Base-by-base conservation (phyloP, 768 basidiomycete genomes). In the Phallus indusiatus region DNA sequence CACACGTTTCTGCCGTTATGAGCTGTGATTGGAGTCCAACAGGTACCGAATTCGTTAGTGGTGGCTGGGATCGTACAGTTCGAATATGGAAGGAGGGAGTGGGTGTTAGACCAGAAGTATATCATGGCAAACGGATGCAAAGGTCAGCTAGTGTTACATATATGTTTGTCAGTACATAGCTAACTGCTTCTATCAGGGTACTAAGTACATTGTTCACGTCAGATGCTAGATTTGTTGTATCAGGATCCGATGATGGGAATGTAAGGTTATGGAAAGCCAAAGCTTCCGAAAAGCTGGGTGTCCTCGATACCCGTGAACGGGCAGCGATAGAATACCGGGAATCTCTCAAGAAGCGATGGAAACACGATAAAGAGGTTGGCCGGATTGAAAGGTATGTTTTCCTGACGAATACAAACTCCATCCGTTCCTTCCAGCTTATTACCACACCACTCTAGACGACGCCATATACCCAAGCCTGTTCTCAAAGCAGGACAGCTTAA, bases 61-160 rank as follows among this genome's bases (percentile, higher is more conserved):
- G 96, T 11, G 89, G 91, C 1, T 98, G 95, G 86, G 96, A 99
- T 70, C 81, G 94, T 49, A 97, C 94, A 1, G 79, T 97, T 49
- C 77, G 94, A 60, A 81, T 98, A 70, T 99, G 95, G 95, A 85
- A 85, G 64, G 85, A 91, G 64, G 90, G 88, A 24, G 81, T 78
- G 47, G 94, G 94, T 0, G 82, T 82, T 33, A 78, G 79, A 7
- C 82, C 88, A 16, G 95, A 98, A 69, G 86, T 94, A 7, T 99
- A 98, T 68, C 95, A 98, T 71, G 95, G 94, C 16, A 98, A 98
- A 74, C 89, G 96, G 49, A 99, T 99, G 96, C 96, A 98, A 71
- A 82, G 94, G 90, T 91, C 54, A 42, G 75, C 67, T 16, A 18
- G 2, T 35, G 18, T 50, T 12, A 14, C 28, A 20, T 24, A 12